Conservation (phyloP, 176 grass and related monocot genomes). For the Pontederia crassipes region DNA sequence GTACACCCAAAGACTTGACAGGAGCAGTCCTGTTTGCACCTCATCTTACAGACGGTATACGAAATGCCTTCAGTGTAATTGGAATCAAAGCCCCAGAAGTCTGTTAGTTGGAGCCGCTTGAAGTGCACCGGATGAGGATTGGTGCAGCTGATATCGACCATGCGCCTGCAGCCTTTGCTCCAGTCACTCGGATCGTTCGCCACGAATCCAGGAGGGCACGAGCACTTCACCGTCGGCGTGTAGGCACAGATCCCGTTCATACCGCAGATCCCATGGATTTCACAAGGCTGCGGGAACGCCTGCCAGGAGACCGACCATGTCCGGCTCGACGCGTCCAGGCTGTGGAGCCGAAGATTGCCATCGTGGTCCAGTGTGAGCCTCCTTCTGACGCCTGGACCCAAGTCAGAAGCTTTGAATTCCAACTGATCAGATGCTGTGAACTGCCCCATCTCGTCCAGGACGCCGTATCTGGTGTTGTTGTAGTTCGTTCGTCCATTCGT, state of each 20-base stretch:
- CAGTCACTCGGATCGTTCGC: slow-evolving; percentile 20
- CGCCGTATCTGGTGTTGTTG: slow-evolving; percentile 26
- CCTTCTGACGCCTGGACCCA: not conserved
- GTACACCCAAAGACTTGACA: slow-evolving; percentile 48
- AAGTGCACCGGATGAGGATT: slow-evolving; percentile 2
- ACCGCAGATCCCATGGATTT: too few relatives aligned
- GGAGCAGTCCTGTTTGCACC: slow-evolving; percentile 7
- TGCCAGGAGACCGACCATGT: slow-evolving; percentile 32
- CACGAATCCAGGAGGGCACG: slow-evolving; percentile 31
- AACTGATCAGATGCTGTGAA: slow-evolving; percentile 20
- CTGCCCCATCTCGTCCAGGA: slow-evolving; percentile 6
- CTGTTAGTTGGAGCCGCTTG: not conserved
- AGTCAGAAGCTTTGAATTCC: slow-evolving; percentile 28
- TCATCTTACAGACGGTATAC: not conserved
- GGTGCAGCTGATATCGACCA: slow-evolving; percentile 14
- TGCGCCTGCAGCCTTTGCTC: slow-evolving; percentile 23
- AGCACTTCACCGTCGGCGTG: slow-evolving; percentile 9
- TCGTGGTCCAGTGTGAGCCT: slow-evolving; percentile 19
- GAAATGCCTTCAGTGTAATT: not conserved
- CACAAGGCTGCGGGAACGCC: slow-evolving; percentile 32
- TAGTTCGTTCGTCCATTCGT: slow-evolving; percentile 14
- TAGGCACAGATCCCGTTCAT: too few relatives aligned
- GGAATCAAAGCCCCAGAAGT: slow-evolving; percentile 45
- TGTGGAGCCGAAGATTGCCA: slow-evolving; percentile 38
- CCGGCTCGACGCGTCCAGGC: slow-evolving; percentile 19